Base-by-base conservation (phyloP, 2,329 filamentous ascomycete species). In the Colletotrichum phormii region DNA sequence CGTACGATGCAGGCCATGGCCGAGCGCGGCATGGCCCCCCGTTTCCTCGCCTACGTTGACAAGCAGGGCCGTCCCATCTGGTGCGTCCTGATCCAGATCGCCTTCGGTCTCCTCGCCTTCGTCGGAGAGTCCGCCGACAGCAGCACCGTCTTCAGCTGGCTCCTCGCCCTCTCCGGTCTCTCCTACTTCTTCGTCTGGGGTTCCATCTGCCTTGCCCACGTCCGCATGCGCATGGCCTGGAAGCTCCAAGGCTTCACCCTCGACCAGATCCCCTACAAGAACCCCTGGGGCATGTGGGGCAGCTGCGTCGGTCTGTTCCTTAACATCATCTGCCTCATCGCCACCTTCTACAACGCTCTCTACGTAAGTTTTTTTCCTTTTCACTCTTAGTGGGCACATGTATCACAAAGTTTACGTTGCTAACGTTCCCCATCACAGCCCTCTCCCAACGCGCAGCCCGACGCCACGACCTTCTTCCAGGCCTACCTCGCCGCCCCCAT, bases 171-270 rank as follows among this genome's bases (percentile, higher is more conserved):
- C 24, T 94, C 92, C 0, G 93, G 92, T 64, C 89, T 95, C 11
- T 90, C 90, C 2, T 92, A 90, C 73, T 90, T 95, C 80, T 94
- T 95, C 82, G 92, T 93, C 31, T 95, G 93, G 93, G 91, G 89
- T 46, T 92, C 87, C 71, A 90, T 92, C 79, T 92, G 90, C 80
- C 81, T 90, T 3, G 86, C 89, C 0, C 90, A 92, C 79, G 92
- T 92, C 78, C 89, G 89, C 58, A 92, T 93, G 87, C 88, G 91
- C 71, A 80, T 86, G 57, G 90, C 85, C 15, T 92, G 90, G 91
- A 84, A 86, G 74, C 80, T 84, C 18, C 88, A 91, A 77, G 90
- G 90, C 64, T 89, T 89, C 75, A 81, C 80, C 51, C 79, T 85
- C 24, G 83, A 84, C 42, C 82, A 87, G 76, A 84, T 89, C 51